Base-by-base conservation (phyloP, 768 basidiomycete species). In the Serendipita sp. region DNA sequence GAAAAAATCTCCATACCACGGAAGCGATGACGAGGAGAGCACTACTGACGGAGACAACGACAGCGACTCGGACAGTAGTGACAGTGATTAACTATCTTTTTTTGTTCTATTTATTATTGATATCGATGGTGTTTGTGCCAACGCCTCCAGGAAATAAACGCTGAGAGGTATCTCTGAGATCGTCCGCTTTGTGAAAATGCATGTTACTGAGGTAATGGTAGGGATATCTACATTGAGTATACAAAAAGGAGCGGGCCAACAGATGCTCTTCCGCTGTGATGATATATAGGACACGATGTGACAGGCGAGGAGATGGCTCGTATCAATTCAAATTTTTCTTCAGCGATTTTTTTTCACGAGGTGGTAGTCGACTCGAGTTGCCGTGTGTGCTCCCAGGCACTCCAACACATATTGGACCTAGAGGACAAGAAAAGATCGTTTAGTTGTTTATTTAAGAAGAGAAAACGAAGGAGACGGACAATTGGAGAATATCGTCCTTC, bases 1-100 rank as follows among this genome's bases (percentile, higher is more conserved):
- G 66, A 96, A 92, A 81, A 86, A 83, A 71, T 74, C 70, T 24
- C 65, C 66, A 32, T 74, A 66, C 15, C 76, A 74, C 35, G 80
- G 71, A 24, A 83, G 81, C 46, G 81, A 79, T 54, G 80, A 81
- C 58, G 82, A 83, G 7, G 81, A 81, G 67, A 78, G 77, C 66
- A 77, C 75, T 53, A 78, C 76, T 46, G 79, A 79, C 54, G 73
- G 67, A 45, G 81, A 78, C 51, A 78, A 76, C 54, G 81, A 82
- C 66, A 74, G 74, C 64, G 74, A 73, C 32, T 78, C 77, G 66
- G 71, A 71, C 34, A 79, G 80, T 69, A 83, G 81, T 68, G 80
- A 81, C 67, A 81, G 79, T 68, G 82, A 84, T 24, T 65, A 60
- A 38, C 5, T 44, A 62, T 58, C 13, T 4, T 13, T 28, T 53